Evolutionary conservation across 2,329 filamentous ascomycete genomes (phyloP).

Genomic region (Ophiostoma himal-ulmi): DNA sequence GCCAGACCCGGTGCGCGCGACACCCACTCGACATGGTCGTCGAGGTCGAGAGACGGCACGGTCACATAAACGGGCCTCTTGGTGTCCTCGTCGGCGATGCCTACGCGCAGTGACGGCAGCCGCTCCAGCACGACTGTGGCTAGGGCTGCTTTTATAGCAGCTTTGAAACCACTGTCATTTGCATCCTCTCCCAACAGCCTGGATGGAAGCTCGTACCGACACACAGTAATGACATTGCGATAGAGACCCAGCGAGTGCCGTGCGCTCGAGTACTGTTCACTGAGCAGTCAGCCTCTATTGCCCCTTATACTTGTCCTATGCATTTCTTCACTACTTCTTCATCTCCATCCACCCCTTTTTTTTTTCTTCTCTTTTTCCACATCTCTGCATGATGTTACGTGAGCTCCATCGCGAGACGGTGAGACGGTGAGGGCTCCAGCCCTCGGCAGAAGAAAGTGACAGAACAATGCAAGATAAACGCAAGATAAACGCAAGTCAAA

Average conservation of each 20-base stretch:
- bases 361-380: not conserved
- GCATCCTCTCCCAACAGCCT: not conserved
- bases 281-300: conserved; percentile 25
- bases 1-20: conserved; percentile 19
- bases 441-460: not conserved
- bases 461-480: not conserved
- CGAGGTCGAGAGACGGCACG: conserved; percentile 40
- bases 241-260: conserved; percentile 45
- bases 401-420: not conserved
- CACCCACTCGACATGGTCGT: conserved; percentile 39
- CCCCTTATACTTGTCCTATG: not conserved
- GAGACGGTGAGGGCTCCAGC: not conserved
- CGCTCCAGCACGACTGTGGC: conserved; percentile 38
- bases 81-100: conserved; percentile 43
- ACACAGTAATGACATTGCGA: conserved; percentile 42
- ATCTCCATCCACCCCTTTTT: not conserved
- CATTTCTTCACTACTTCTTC: not conserved
- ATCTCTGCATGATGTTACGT: not conserved
- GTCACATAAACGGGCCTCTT: conserved; percentile 41
- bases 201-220: conserved; percentile 36
- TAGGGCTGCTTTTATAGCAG: conserved; percentile 32
- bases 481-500: not conserved
- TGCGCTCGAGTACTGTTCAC: conserved; percentile 43
- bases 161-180: not conserved
- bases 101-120: conserved; percentile 46